Base-by-base conservation (phyloP, 2,329 filamentous ascomycete genomes). In the Aspergillus pseudotamarii region DNA sequence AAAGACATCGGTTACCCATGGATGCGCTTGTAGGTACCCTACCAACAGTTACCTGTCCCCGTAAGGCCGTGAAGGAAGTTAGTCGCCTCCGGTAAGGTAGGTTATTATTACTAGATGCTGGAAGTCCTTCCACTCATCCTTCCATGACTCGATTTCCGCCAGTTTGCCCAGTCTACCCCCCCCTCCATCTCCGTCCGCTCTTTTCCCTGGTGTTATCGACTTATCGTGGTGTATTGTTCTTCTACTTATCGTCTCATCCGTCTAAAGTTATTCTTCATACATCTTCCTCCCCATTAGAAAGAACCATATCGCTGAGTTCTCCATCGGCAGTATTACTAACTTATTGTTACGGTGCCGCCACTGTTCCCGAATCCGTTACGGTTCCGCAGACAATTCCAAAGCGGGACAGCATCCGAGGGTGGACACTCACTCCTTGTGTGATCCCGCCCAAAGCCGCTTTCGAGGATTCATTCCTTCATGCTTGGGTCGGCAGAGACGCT, bases 401-500 rank as follows among this genome's bases (percentile, higher is more conserved):
- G 71, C 72, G 74, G 75, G 73, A 74, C 75, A 69, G 71, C 70
- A 73, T 75, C 74, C 74, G 73, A 77, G 70, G 72, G 73, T 75
- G 71, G 72, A 75, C 69, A 64, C 62, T 66, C 64, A 26, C 30
- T 55, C 63, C 60, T 62, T 62, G 67, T 70, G 66, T 67, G 68
- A 72, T 71, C 65, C 70, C 71, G 71, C 71, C 69, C 68, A 74
- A 73, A 74, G 71, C 70, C 69, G 68, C 68, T 69, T 71, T 73
- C 72, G 66, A 71, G 66, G 67, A 66, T 63, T 70, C 71, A 66
- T 69, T 71, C 66, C 69, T 80, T 79, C 75, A 86, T 84, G 81
- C 83, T 84, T 79, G 82, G 84, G 80, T 82, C 82, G 73, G 79
- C 80, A 66, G 58, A 57, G 59, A 62, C 67, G 59, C 62, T 65